phyloP scores from a whole-genome alignment of 2,329 filamentous ascomycete genomes.

The Chalara sp. region DNA sequence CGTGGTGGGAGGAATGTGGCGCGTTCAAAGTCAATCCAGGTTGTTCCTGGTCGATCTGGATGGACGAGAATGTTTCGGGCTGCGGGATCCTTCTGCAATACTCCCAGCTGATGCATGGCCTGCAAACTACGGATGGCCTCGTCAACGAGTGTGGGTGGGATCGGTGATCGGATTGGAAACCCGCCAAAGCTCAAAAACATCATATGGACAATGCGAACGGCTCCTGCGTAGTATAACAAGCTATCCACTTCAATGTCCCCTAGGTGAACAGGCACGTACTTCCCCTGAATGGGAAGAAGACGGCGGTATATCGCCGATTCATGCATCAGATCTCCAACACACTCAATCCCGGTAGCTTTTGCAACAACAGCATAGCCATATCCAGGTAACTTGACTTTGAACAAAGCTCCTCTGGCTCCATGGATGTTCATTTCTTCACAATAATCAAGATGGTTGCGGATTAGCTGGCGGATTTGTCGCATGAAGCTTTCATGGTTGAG shows the following conservation, averaged over 20 bases:
- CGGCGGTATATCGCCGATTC: background rate
- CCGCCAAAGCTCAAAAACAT: constrained; percentile 1
- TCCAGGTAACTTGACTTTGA: constrained; percentile 1
- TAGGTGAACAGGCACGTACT: constrained; percentile 1
- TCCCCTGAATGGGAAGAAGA: constrained; percentile 1
- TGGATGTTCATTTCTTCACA: constrained; percentile 1
- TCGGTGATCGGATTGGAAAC: background rate
- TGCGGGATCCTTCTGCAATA: background rate
- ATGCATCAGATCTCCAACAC: background rate
- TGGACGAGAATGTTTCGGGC: background rate
- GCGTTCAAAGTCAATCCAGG: background rate
- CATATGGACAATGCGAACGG: constrained; percentile 1
- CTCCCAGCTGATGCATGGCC: constrained; percentile 1
- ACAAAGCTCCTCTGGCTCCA: constrained; percentile 1
- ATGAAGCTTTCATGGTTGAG: background rate
- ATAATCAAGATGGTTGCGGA: background rate
- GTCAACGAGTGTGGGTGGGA: background rate
- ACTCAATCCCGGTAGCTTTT: constrained; percentile 1
- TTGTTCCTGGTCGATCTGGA: background rate
- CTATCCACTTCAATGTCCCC: background rate
- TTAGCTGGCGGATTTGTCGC: background rate
- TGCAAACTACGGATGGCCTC: background rate
- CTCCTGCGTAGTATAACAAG: background rate
- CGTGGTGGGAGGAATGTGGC: background rate
- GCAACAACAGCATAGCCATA: background rate